phyloP scores from a whole-genome alignment of 768 basidiomycete genomes.

The Russula dissimulans region DNA sequence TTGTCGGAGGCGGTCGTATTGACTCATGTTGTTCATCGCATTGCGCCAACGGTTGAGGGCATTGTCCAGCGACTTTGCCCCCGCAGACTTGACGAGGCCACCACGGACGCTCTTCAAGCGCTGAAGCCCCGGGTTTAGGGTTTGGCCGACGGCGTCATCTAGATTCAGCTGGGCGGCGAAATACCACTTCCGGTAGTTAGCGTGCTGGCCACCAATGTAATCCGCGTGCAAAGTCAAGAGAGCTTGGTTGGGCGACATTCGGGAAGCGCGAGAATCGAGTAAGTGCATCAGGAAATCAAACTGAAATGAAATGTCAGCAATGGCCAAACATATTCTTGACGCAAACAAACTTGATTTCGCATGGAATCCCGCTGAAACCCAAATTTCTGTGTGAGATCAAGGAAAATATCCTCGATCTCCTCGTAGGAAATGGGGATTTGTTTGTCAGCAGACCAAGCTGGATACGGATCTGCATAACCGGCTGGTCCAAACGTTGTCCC shows the following conservation, averaged over 20 bases:
- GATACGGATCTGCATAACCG: conserved; percentile 58
- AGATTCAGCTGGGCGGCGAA: conserved; percentile 99
- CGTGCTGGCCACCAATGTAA: conserved; percentile 97
- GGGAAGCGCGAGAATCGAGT: conserved; percentile 94
- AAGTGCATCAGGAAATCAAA: conserved; percentile 98
- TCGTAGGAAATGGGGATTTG: conserved; percentile 96
- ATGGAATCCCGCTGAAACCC: conserved; percentile 95
- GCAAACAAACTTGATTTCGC: conserved; percentile 73
- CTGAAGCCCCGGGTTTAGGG: conserved; percentile 87
- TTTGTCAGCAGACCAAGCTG: conserved; percentile 89
- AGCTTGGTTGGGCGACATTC: conserved; percentile 95
- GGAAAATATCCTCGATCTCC: conserved; percentile 97
- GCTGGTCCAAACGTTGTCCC: conserved; percentile 10
- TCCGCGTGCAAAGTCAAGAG: conserved; percentile 95
- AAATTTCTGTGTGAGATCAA: conserved; percentile 97
- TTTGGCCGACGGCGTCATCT: conserved; percentile 94
- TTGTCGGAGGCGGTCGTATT: conserved; percentile 95
- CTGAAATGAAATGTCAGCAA: conserved; percentile 30
- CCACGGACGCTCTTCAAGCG: conserved; percentile 79
- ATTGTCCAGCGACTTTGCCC: conserved; percentile 80
- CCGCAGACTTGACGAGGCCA: conserved; percentile 39
- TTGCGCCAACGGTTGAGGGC: conserved; percentile 94
- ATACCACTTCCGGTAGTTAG: conserved; percentile 99
- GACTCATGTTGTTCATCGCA: conserved; percentile 99
- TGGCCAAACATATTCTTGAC: conserved; percentile 2